Evolutionary conservation across 371 early-diverging fungal species (phyloP).

Genomic region (Rhizomucor miehei): DNA sequence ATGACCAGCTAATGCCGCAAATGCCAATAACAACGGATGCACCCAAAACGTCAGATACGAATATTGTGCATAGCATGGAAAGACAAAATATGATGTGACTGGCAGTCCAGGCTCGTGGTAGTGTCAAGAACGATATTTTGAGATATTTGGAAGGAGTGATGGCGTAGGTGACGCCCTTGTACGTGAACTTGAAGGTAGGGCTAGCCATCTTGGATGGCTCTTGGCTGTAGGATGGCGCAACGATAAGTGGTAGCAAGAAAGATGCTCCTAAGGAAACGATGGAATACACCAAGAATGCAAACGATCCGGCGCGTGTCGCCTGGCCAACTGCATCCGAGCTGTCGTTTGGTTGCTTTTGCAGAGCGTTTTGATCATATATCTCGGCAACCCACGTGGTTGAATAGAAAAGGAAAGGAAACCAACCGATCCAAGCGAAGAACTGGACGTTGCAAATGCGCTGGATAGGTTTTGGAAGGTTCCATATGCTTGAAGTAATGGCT

Average conservation of each 20-base stretch:
- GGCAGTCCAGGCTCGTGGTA: conserved; percentile 69
- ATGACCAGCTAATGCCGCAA: conserved; percentile 86
- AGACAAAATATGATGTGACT: conserved; percentile 67
- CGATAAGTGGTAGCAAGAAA: conserved; percentile 63
- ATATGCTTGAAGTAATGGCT: conserved; percentile 38
- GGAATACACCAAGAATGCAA: conserved; percentile 78
- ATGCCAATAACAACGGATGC: conserved; percentile 65
- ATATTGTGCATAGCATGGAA: conserved; percentile 66
- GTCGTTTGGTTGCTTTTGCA: conserved; percentile 14
- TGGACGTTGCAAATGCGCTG: conserved; percentile 83
- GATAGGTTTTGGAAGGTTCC: conserved; percentile 68
- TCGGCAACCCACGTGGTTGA: conserved; percentile 80
- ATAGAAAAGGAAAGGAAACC: conserved; percentile 96
- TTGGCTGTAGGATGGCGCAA: conserved; percentile 19
- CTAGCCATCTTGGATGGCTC: background rate
- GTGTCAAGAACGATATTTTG: conserved; percentile 32
- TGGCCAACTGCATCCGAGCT: conserved; percentile 56
- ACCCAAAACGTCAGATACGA: conserved; percentile 47
- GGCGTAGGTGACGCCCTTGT: conserved; percentile 10
- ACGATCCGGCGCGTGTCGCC: conserved; percentile 82
- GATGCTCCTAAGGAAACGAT: conserved; percentile 73
- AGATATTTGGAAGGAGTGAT: conserved; percentile 18
- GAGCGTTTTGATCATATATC: conserved; percentile 37
- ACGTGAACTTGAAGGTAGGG: conserved; percentile 2
- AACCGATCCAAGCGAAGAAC: conserved; percentile 93